Evolutionary conservation across 192 early-diverging fungal species (phyloP), one percentile per base, ranked within the genome.

Genomic region (Podila minutissima): DNA sequence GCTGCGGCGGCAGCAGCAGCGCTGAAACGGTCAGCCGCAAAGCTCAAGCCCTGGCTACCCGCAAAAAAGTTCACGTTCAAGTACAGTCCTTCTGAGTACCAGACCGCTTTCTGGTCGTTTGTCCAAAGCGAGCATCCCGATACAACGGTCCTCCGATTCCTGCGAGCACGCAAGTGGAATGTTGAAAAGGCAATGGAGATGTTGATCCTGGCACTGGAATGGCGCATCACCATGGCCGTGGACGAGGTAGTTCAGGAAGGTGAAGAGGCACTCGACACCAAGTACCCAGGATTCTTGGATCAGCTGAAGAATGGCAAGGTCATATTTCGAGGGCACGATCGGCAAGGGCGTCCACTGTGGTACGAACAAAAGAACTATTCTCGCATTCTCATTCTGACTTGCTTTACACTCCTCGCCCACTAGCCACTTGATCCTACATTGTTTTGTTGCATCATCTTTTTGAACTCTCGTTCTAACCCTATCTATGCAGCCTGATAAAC

Each of bases 91-190:
- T 31, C 64, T 13, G 85, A 84, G 17, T 85, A 92, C 22, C 86
- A 88, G 15, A 82, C 79, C 1, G 86, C 89, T 12, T 93, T 93
- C 68, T 93, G 92, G 89, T 74, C 72, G 24, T 85, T 88, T 31
- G 83, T 90, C 50, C 85, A 83, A 66, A 84, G 75, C 58, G 92
- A 94, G 69, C 88, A 93, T 59, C 92, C 91, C 13, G 94, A 96
- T 73, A 86, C 89, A 0, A 77, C 94, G 10, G 59, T 93, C 66
- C 85, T 95, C 51, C 87, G 95, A 15, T 96, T 94, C 83, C 73
- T 97, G 59, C 88, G 95, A 29, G 96, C 96, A 29, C 87, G 96
- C 64, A 96, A 96, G 70, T 97, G 95, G 94, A 88, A 95, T 61
- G 86, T 94, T 9, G 86, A 91, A 60, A 90, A 90, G 64, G 94